Evolutionary conservation across 345 rosid genomes (phyloP), one percentile per base, ranked within the genome.

Genomic region (Boechera divaricarpa): DNA sequence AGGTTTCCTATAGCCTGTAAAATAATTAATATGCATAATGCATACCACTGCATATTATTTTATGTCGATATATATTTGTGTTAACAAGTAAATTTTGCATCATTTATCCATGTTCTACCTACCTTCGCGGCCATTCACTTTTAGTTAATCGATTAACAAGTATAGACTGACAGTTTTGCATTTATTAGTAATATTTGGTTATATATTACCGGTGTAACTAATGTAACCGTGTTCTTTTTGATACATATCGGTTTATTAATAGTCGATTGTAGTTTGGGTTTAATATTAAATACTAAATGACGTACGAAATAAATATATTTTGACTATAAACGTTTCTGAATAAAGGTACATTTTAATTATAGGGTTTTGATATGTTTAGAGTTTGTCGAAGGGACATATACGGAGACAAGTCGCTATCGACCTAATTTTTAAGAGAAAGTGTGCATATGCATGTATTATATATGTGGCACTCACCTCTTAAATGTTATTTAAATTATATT

Each of bases 381-480:
- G 77, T 79, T 72, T 73, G 78, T 79, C 73, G 45, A 75, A 73
- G 70, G 60, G 75, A 73, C 78, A 79, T 24, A 67, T 36, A 68
- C 18, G 78, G 82, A 79, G 75, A 79, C 75, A 61, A 44, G 82
- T 73, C 82, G 52, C 65, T 60, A 33, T 73, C 78, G 28, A 53
- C 48, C 61, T 72, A 61, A 41, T 67, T 72, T 55, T 45, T 49
- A 36, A 35, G 16, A 70, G 10, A 48, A 69, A 69, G 69, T 44
- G 73, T 49, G 41, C 73, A 77, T 49, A 65, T 72, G 77, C 77
- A 77, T 77, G 81, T 71, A 77, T 71, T 63, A 12, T 33, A 2
- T 39, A 9, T 39, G 47, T 64, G 28, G 55, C 58, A 77, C 60
- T 70, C 36, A 57, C 65, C 54, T 63, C 36, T 44, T 36, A 5